Conservation (phyloP, 2,329 filamentous ascomycete genomes). For the Trichoderma harzianum region DNA sequence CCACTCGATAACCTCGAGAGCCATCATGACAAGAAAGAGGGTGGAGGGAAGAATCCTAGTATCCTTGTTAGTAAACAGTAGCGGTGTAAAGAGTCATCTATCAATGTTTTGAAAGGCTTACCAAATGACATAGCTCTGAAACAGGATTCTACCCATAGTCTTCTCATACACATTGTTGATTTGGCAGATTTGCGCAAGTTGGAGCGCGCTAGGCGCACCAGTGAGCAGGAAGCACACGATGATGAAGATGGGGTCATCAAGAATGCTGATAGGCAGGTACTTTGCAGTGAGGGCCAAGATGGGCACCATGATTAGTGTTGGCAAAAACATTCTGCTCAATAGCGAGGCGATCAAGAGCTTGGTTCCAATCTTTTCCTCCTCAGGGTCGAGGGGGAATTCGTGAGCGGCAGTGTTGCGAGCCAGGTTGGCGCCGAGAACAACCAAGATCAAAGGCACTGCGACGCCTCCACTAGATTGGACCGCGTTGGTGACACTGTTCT, state of each 20-base stretch:
- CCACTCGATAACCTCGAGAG: slow-evolving; percentile 91
- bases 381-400: slow-evolving; percentile 60
- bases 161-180: slow-evolving; percentile 95
- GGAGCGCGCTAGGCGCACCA: slow-evolving; percentile 87
- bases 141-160: slow-evolving; percentile 87
- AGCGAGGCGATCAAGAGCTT: slow-evolving; percentile 84
- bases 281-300: slow-evolving; percentile 84
- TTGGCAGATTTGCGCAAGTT: slow-evolving; percentile 97
- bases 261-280: slow-evolving; percentile 85
- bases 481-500: slow-evolving; percentile 88
- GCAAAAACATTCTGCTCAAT: slow-evolving; percentile 86
- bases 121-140: slow-evolving; percentile 88
- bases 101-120: slow-evolving; percentile 43
- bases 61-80: slow-evolving; percentile 28
- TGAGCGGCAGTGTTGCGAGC: slow-evolving; percentile 83
- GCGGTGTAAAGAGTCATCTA: neutral
- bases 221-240: slow-evolving; percentile 96
- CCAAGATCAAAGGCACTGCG: slow-evolving; percentile 89
- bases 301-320: slow-evolving; percentile 88
- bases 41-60: slow-evolving; percentile 88
- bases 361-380: slow-evolving; percentile 65
- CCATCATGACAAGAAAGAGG: slow-evolving; percentile 82
- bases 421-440: slow-evolving; percentile 91
- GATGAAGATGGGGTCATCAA: slow-evolving; percentile 97
- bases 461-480: slow-evolving; percentile 83